phyloP scores from a whole-genome alignment of 495 filamentous ascomycete genomes.

The Aspergillus affinis region DNA sequence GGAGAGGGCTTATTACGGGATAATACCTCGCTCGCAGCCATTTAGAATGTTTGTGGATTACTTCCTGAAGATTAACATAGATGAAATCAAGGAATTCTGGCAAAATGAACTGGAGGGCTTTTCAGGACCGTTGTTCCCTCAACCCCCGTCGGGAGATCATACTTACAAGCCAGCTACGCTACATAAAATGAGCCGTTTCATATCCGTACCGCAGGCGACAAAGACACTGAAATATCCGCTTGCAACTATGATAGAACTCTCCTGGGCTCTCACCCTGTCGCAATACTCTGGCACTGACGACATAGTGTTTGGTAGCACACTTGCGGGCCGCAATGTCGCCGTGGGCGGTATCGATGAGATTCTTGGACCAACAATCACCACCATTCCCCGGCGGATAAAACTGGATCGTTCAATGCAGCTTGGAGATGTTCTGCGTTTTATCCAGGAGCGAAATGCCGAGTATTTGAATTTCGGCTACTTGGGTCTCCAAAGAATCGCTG shows the following conservation, averaged over 20 bases:
- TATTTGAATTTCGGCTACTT: conserved; percentile 15
- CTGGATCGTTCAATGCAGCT: not conserved
- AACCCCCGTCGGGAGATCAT: not conserved
- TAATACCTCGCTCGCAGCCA: not conserved
- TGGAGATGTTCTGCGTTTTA: not conserved
- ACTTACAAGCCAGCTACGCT: not conserved
- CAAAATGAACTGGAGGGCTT: not conserved
- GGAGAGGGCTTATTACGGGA: not conserved
- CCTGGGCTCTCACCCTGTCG: not conserved
- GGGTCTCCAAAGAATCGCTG: conserved; percentile 7
- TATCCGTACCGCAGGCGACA: not conserved
- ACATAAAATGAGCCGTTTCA: not conserved
- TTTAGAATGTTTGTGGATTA: not conserved
- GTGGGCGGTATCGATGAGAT: conserved; percentile 15
- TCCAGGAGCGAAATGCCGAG: not conserved
- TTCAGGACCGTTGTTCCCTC: not conserved
- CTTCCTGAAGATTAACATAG: not conserved
- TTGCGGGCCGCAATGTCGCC: conserved; percentile 32
- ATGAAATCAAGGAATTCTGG: not conserved
- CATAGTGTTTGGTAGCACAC: conserved; percentile 51
- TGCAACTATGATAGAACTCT: not conserved
- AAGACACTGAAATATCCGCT: not conserved
- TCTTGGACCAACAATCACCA: not conserved
- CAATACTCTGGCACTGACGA: conserved; percentile 40
- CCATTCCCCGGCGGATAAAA: not conserved